Evolutionary conservation across 2,329 filamentous ascomycete species (phyloP).

Genomic region (Arthroderma sp.): DNA sequence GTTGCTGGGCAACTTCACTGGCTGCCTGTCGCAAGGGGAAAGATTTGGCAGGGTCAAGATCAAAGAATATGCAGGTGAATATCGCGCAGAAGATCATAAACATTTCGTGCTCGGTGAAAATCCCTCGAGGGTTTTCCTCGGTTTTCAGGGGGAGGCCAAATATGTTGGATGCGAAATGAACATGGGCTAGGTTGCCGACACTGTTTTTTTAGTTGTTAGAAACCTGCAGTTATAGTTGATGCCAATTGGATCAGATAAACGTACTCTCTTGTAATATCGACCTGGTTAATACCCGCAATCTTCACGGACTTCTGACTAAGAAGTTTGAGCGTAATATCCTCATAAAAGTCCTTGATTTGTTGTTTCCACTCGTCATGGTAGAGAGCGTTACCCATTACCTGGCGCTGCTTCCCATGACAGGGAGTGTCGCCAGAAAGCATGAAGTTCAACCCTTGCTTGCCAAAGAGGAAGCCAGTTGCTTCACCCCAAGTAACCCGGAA

Average conservation of each 20-base stretch:
- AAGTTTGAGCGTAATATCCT: slow-evolving; percentile 13
- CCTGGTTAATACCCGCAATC: slow-evolving; percentile 36
- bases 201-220: not conserved
- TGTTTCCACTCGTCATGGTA: slow-evolving; percentile 13
- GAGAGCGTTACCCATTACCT: slow-evolving; percentile 13
- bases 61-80: slow-evolving; percentile 36
- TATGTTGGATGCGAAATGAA: slow-evolving; percentile 16
- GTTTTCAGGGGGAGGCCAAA: slow-evolving; percentile 16
- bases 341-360: slow-evolving; percentile 14
- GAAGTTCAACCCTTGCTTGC: slow-evolving; percentile 10
- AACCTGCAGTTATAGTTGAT: not conserved
- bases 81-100: slow-evolving; percentile 36
- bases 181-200: slow-evolving; percentile 16
- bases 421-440: slow-evolving; percentile 14
- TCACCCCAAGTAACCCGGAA: slow-evolving; percentile 15
- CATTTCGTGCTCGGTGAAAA: slow-evolving; percentile 41
- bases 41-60: slow-evolving; percentile 35
- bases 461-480: slow-evolving; percentile 12
- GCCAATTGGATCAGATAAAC: slow-evolving; percentile 8
- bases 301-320: slow-evolving; percentile 43
- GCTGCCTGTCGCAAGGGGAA: slow-evolving; percentile 35
- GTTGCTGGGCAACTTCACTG: slow-evolving; percentile 25
- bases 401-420: slow-evolving; percentile 10
- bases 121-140: slow-evolving; percentile 15
- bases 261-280: slow-evolving; percentile 21